Percentiles rank a stretch among this genome's conserved stretches.
phyloP scores from a whole-genome alignment of 345 rosid species.

The Linum trigynum region DNA sequence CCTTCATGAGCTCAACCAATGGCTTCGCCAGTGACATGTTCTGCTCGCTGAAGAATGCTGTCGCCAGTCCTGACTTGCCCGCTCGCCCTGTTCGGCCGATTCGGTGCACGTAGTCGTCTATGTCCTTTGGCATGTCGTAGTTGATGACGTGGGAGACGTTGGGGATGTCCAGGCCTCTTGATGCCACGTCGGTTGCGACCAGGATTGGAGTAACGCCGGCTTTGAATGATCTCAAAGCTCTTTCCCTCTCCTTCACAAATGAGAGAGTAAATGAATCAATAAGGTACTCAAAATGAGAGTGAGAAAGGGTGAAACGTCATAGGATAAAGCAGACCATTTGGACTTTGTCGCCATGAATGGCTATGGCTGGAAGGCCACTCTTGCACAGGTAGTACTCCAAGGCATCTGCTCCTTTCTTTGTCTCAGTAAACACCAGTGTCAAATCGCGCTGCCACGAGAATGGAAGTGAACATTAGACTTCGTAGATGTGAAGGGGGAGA shows the following conservation, averaged over 20 bases:
- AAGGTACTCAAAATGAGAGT: neutral
- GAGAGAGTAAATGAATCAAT: neutral
- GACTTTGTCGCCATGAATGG: constrained; percentile 50
- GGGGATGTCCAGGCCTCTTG: constrained; percentile 46
- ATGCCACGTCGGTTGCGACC: constrained; percentile 59
- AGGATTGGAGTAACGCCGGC: constrained; percentile 36
- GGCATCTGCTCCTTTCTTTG: constrained; percentile 50
- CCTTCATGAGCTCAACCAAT: constrained; percentile 34
- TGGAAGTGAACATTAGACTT: neutral
- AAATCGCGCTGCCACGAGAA: constrained; percentile 27
- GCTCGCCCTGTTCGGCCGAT: constrained; percentile 56
- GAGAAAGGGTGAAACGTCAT: neutral
- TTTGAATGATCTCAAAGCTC: constrained; percentile 38
- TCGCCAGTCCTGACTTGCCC: constrained; percentile 39
- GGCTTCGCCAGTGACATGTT: constrained; percentile 32
- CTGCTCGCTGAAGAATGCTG: constrained; percentile 43
- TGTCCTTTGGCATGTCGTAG: constrained; percentile 39
- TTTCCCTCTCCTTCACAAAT: constrained; percentile 38
- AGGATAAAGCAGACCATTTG: constrained; percentile 27
- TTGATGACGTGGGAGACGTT: constrained; percentile 45
- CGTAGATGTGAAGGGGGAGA: neutral
- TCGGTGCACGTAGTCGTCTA: constrained; percentile 48
- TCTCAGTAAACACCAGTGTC: constrained; percentile 49
- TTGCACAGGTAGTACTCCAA: constrained; percentile 31
- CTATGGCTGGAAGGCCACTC: constrained; percentile 35